Evolutionary conservation across 306 rosid genomes (phyloP), one percentile per base, ranked within the genome.

Genomic region (Bauhinia variegata): DNA sequence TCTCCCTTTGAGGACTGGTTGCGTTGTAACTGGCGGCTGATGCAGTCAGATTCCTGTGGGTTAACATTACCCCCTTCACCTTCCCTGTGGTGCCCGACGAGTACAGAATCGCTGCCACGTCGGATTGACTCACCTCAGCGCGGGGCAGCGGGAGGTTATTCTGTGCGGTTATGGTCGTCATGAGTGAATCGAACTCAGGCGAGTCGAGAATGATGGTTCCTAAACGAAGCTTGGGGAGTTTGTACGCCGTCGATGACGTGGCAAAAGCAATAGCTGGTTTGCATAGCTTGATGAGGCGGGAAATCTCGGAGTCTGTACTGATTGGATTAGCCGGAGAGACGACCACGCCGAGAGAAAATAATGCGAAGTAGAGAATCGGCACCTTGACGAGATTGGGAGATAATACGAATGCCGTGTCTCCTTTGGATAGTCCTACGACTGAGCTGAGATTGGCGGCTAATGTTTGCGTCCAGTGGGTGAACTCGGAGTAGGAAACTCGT

Each of bases 31-130:
- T 38, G 5, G 79, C 79, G 0, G 49, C 57, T 0, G 9, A 0
- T 2, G 84, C 79, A 0, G 54, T 78, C 41, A 86, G 42, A 57
- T 83, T 86, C 56, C 83, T 79, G 39, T 86, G 88, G 11, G 88
- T 86, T 1, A 74, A 19, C 79, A 75, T 67, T 28, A 80, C 91
- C 0, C 91, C 91, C 52, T 86, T 86, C 9, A 79, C 67, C 32
- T 41, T 83, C 31, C 91, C 91, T 0, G 91, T 86, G 12, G 86
- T 86, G 38, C 91, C 86, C 0, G 86, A 86, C 7, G 91, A 86
- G 81, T 80, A 86, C 17, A 83, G 32, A 50, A 86, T 62, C 33
- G 67, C 75, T 0, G 91, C 88, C 70, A 76, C 41, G 37, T 86
- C 88, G 1, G 80, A 83, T 14, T 86, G 88, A 10, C 38, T 76